phyloP scores from a whole-genome alignment of 805 yeast genomes.

The Saccharomycopsis javanensis region DNA sequence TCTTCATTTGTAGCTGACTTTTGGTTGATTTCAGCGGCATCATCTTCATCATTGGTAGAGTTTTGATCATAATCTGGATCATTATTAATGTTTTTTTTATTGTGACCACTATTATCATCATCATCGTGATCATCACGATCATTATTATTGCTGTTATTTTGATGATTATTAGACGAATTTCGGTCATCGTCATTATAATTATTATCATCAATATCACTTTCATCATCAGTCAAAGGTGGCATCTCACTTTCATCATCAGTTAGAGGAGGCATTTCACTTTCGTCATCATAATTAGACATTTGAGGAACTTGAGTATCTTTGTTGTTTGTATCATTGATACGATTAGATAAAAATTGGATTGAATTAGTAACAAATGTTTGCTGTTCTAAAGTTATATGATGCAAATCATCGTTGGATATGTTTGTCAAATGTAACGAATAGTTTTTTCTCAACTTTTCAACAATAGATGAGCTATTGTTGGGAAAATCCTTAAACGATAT shows the following conservation, averaged over 20 bases:
- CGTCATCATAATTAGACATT: too few species aligned
- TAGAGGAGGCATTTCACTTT: neutral
- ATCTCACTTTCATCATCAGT: neutral
- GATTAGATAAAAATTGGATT: neutral
- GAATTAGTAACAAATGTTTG: neutral
- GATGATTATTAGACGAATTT: slow-evolving; percentile 9
- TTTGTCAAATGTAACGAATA: neutral
- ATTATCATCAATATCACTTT: neutral
- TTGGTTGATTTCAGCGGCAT: neutral
- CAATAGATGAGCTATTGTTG: neutral
- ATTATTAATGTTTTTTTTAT: neutral
- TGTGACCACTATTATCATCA: neutral
- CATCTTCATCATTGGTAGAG: neutral
- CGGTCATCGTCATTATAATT: neutral
- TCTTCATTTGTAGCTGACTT: neutral
- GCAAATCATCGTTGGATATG: neutral
- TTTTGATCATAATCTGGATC: too few species aligned
- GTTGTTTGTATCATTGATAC: neutral
- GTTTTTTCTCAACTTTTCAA: neutral
- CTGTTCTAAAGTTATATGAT: neutral
- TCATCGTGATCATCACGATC: slow-evolving; percentile 1
- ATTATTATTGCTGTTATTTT: neutral
- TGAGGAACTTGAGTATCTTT: too few species aligned
- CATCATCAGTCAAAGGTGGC: neutral
- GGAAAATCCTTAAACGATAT: too few species aligned